phyloP scores from a whole-genome alignment of 257 asterid genomes.

The Vinca minor region DNA sequence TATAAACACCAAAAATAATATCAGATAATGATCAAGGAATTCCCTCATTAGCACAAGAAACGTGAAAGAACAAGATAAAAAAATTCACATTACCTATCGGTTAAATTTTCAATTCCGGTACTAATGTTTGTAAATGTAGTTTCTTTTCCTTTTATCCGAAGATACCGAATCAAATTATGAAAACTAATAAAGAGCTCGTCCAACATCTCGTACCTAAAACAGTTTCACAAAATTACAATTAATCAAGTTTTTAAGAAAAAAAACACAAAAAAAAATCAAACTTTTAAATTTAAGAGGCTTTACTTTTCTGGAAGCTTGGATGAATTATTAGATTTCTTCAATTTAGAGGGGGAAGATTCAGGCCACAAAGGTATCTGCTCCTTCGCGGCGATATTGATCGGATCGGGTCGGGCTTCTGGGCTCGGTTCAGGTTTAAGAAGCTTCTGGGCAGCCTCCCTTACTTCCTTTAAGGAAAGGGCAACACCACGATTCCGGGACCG shows the following conservation, averaged over 20 bases:
- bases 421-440: conserved; percentile 34
- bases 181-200: conserved; percentile 62
- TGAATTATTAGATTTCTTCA: conserved; percentile 26
- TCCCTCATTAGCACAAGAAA: neutral
- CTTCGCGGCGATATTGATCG: conserved; percentile 8
- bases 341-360: conserved; percentile 18
- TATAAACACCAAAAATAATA: neutral
- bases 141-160: conserved; percentile 42
- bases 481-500: conserved; percentile 36
- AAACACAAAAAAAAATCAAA: neutral
- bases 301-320: conserved; percentile 65
- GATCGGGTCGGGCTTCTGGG: conserved; percentile 18
- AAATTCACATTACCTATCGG: conserved; percentile 57
- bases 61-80: neutral
- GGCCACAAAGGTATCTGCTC: conserved; percentile 13
- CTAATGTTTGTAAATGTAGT: conserved; percentile 54
- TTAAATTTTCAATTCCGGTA: conserved; percentile 48
- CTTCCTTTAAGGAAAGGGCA: conserved; percentile 50
- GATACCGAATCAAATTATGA: conserved; percentile 65
- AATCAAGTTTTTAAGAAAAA: neutral
- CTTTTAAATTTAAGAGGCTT: conserved; percentile 9
- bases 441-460: conserved; percentile 52
- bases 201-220: conserved; percentile 62
- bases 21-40: neutral
- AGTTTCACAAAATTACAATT: conserved; percentile 15